Evolutionary conservation across 495 filamentous ascomycete genomes (phyloP).

Genomic region (Penicillium parvum): DNA sequence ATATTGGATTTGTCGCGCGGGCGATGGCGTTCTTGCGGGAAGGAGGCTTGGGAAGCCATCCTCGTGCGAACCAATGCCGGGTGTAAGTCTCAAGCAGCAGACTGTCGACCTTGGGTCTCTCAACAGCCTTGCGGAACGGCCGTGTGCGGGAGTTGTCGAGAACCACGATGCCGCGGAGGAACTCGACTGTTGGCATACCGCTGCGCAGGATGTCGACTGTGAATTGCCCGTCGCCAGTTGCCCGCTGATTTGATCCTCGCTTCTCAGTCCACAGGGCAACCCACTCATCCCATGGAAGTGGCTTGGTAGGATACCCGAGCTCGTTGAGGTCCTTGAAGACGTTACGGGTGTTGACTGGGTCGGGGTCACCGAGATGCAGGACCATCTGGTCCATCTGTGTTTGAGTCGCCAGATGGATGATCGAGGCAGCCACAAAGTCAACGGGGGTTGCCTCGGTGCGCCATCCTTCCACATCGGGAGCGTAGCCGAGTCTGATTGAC

Average conservation of each 20-base stretch:
- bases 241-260: constrained; percentile 50
- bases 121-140: constrained; percentile 50
- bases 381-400: constrained; percentile 49
- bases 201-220: constrained; percentile 49
- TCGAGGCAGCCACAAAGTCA: constrained; percentile 63
- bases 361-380: constrained; percentile 64
- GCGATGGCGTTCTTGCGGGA: constrained; percentile 34
- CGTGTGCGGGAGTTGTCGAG: constrained; percentile 55
- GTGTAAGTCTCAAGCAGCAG: constrained; percentile 60
- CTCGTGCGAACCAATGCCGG: constrained; percentile 65
- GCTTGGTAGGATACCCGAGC: constrained; percentile 60
- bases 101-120: constrained; percentile 56
- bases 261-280: constrained; percentile 57
- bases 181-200: constrained; percentile 63
- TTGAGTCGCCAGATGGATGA: constrained; percentile 55
- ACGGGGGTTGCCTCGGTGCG: constrained; percentile 69
- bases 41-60: constrained; percentile 57
- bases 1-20: constrained; percentile 26
- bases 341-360: constrained; percentile 49
- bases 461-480: constrained; percentile 62
- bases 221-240: constrained; percentile 57
- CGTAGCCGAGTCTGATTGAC: constrained; percentile 57
- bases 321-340: constrained; percentile 53
- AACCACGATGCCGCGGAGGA: constrained; percentile 53
- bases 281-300: constrained; percentile 59